Conservation (phyloP, 306 rosid species). For the Castanea crenata region DNA sequence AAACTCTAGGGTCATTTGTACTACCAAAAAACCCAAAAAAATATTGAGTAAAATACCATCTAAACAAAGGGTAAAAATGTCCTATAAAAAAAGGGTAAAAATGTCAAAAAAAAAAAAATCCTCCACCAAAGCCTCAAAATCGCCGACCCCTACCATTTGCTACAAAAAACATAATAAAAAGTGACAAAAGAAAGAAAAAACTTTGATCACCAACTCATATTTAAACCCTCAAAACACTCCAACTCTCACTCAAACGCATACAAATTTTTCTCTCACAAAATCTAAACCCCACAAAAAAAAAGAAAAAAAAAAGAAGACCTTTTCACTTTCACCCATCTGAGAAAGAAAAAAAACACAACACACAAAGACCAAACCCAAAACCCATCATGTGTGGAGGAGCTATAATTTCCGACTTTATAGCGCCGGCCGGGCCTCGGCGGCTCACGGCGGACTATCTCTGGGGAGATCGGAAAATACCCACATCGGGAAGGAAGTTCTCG, state of each 20-base stretch:
- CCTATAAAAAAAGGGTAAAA: too few species aligned
- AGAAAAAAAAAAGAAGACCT: not conserved
- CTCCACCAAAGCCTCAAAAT: not conserved
- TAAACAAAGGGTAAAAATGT: slow-evolving; percentile 37
- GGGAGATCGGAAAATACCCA: slow-evolving; percentile 60
- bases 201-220: not conserved
- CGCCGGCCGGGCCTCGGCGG: slow-evolving; percentile 40
- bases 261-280: not conserved
- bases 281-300: not conserved
- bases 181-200: too few species aligned
- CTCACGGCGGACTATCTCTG: slow-evolving; percentile 64
- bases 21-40: too few species aligned
- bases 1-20: too few species aligned
- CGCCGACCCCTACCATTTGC: slow-evolving; percentile 1
- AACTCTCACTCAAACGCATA: not conserved
- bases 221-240: slow-evolving; percentile 10
- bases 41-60: not conserved
- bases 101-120: not conserved
- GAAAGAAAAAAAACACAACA: not conserved
- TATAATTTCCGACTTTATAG: slow-evolving; percentile 86
- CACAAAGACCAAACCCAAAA: not conserved
- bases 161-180: not conserved
- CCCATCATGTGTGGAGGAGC: slow-evolving; percentile 90
- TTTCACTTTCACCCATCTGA: not conserved
- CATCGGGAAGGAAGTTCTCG: slow-evolving; percentile 31